phyloP scores from a whole-genome alignment of 2,329 filamentous ascomycete genomes.

The Neonectria coccinea region DNA sequence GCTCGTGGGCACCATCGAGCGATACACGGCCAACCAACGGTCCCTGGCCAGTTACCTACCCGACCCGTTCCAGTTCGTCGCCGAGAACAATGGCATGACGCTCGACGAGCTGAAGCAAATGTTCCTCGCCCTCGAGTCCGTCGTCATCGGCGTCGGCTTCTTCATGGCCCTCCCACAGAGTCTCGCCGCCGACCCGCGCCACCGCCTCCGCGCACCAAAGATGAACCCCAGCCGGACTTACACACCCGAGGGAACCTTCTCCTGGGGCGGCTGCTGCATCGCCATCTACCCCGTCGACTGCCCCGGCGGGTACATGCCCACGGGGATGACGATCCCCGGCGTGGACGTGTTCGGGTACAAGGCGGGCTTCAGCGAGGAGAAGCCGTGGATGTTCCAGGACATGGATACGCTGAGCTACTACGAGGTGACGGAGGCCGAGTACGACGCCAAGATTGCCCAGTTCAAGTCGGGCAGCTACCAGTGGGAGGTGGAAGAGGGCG shows the following conservation, averaged over 20 bases:
- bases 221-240: constrained; percentile 51
- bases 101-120: constrained; percentile 47
- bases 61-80: constrained; percentile 66
- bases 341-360: constrained; percentile 51
- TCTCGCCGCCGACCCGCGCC: constrained; percentile 47
- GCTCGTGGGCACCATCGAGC: constrained; percentile 53
- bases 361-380: constrained; percentile 43
- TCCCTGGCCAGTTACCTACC: constrained; percentile 70
- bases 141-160: constrained; percentile 50
- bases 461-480: constrained; percentile 50
- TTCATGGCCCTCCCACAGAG: constrained; percentile 54
- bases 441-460: constrained; percentile 42
- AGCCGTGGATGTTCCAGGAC: constrained; percentile 53
- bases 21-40: constrained; percentile 70
- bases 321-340: constrained; percentile 48
- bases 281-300: constrained; percentile 53
- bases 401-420: constrained; percentile 52
- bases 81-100: constrained; percentile 52
- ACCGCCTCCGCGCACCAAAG: constrained; percentile 48
- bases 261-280: constrained; percentile 51
- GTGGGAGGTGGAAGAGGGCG: constrained; percentile 49
- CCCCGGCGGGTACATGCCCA: constrained; percentile 56
- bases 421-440: constrained; percentile 50
- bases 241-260: constrained; percentile 53
- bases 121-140: constrained; percentile 45